Base-by-base conservation (phyloP, 805 yeast species). In the Starmerella cellae region DNA sequence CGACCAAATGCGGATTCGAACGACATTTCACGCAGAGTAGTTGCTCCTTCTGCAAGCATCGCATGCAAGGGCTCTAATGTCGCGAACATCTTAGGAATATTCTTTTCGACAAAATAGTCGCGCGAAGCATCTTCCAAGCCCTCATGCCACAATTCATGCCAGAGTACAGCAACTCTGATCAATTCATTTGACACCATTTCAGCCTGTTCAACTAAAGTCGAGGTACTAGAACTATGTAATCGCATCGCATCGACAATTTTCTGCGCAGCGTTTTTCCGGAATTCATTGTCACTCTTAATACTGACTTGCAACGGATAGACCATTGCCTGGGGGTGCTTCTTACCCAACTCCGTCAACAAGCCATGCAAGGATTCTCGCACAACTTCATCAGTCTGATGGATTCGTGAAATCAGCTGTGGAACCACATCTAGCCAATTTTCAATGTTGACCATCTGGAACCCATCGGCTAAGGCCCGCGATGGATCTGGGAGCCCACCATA, bases 91-190 rank as follows among this genome's bases (percentile, higher is more conserved):
- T 83, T 85, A 42, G 85, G 95, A 11, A 88, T 81, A 56, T 91
- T 85, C 53, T 84, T 91, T 48, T 91, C 98, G 28, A 93, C 95
- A 61, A 85, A 88, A 65, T 79, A 91, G 40, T 82, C 71, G 45
- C 95, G 69, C 3, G 95, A 85, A 0, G 98, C 98, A 64, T 91
- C 95, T 58, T 91, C 99, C 26, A 91, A 67, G 2, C 94, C 96
- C 62, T 88, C 97, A 53, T 85, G 87, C 98, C 99, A 91, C 58
- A 81, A 79, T 56, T 91, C 99, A 55, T 85, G 94, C 96, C 98
- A 87, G 46, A 91, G 63, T 3, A 88, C 95, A 1, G 97, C 95
- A 16, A 85, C 95, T 51, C 97, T 69, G 48, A 91, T 87, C 43
- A 91, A 71, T 56, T 91, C 98, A 51, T 77, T 78, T 63, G 94